phyloP scores from a whole-genome alignment of 2,329 filamentous ascomycete species.

The Stromatinia cepivora region DNA sequence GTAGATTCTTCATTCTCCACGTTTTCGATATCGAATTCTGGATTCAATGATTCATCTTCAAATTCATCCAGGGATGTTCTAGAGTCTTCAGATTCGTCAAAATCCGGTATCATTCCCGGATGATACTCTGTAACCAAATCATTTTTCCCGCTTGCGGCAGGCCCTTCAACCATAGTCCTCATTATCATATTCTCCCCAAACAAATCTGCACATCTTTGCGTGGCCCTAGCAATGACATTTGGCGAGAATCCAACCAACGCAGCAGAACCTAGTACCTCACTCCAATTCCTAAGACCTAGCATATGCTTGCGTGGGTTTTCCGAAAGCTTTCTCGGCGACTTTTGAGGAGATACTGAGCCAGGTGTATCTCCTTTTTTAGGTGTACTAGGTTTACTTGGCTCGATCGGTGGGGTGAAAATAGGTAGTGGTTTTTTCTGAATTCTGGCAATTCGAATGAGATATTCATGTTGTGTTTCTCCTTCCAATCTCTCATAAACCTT shows the following conservation, averaged over 20 bases:
- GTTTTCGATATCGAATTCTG: background rate
- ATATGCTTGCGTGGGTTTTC: slow-evolving; percentile 22
- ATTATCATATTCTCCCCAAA: slow-evolving; percentile 70
- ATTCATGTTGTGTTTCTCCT: slow-evolving; percentile 45
- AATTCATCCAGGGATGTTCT: background rate
- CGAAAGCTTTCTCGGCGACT: slow-evolving; percentile 21
- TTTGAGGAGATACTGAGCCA: slow-evolving; percentile 17
- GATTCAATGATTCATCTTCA: background rate
- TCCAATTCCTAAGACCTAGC: slow-evolving; percentile 66
- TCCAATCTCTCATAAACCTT: slow-evolving; percentile 35
- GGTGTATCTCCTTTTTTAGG: slow-evolving; percentile 7
- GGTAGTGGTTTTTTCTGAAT: slow-evolving; percentile 45
- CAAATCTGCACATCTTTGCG: slow-evolving; percentile 71
- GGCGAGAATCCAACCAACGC: slow-evolving; percentile 69
- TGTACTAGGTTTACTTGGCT: slow-evolving; percentile 10
- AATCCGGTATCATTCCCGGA: slow-evolving; percentile 33
- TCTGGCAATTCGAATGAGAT: slow-evolving; percentile 50
- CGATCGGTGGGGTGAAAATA: slow-evolving; percentile 36
- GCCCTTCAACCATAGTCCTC: slow-evolving; percentile 40
- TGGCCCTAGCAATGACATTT: slow-evolving; percentile 64
- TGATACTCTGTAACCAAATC: slow-evolving; percentile 31
- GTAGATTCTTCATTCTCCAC: background rate
- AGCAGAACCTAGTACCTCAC: slow-evolving; percentile 77
- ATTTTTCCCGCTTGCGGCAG: slow-evolving; percentile 22
- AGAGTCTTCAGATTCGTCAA: slow-evolving; percentile 21